These are phyloP conservation scores for Pholiota adiposa DNA, from an alignment of 1,284 basidiomycete species.

Conservation along the genomic window DNA sequence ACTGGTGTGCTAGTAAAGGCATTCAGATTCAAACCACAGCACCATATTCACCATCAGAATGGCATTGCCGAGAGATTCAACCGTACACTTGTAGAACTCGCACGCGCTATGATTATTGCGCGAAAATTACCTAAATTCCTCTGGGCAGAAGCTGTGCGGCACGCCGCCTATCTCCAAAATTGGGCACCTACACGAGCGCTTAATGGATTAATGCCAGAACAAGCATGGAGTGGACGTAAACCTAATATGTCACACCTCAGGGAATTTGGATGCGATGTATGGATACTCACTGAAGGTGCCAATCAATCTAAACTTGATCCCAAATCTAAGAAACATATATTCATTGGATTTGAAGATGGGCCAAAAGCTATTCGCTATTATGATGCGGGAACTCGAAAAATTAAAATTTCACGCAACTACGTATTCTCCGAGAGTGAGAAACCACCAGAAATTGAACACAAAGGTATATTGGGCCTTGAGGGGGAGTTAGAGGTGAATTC, in stretches of 20 bases:
- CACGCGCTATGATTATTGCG: conserved; percentile 31
- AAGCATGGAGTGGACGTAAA: conserved; percentile 27
- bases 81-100: conserved; percentile 32
- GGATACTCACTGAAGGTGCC: conserved; percentile 29
- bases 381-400: conserved; percentile 14
- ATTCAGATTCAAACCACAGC: conserved; percentile 31
- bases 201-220: conserved; percentile 29
- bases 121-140: conserved; percentile 35
- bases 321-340: conserved; percentile 25
- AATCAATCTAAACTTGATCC: conserved; percentile 25
- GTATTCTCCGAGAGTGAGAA: conserved; percentile 27
- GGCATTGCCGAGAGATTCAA: conserved; percentile 44
- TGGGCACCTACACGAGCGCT: conserved; percentile 25
- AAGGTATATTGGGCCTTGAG: conserved; percentile 21
- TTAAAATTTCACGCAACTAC: conserved; percentile 26
- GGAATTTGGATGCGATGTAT: conserved; percentile 35
- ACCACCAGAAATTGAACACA: conserved; percentile 9
- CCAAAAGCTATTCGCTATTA: conserved; percentile 28
- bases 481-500: conserved; percentile 20
- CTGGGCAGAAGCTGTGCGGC: conserved; percentile 43
- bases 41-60: conserved; percentile 42
- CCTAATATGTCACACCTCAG: conserved; percentile 33
- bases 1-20: conserved; percentile 19
- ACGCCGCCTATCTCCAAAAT: conserved; percentile 33
- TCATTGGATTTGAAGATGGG: conserved; percentile 27